Evolutionary conservation across 139 green algal genomes (phyloP).

Genomic region (Haematococcus sp.): DNA sequence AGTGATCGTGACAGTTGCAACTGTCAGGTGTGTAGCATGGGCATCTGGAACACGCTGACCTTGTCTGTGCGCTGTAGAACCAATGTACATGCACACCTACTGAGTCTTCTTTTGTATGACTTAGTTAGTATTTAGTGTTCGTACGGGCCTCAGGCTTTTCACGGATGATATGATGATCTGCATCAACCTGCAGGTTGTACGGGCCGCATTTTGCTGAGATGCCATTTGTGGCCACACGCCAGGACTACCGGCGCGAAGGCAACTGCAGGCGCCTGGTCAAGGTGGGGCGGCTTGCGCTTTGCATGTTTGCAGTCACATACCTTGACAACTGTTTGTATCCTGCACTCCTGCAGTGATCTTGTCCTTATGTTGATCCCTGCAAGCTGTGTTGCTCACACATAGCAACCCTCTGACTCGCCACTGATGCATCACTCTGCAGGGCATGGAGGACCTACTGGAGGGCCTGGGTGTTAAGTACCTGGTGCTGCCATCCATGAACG

Average conservation of each 20-base stretch:
- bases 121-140: background rate
- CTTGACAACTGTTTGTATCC: too few relatives aligned
- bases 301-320: too few relatives aligned
- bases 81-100: too few relatives aligned
- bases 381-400: too few relatives aligned
- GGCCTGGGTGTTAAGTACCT: constrained; percentile 47
- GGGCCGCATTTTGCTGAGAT: constrained; percentile 59
- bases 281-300: constrained; percentile 19
- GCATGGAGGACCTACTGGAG: constrained; percentile 46
- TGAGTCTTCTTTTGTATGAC: too few relatives aligned
- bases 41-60: too few relatives aligned
- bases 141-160: background rate
- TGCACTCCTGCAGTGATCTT: too few relatives aligned
- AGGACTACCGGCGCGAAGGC: constrained; percentile 56
- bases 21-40: too few relatives aligned
- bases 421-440: constrained; percentile 33
- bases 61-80: too few relatives aligned
- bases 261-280: constrained; percentile 63
- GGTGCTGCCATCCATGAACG: constrained; percentile 54
- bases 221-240: constrained; percentile 65
- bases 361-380: too few relatives aligned
- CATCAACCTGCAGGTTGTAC: constrained; percentile 38
- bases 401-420: too few relatives aligned
- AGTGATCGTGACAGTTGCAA: constrained; percentile 53
- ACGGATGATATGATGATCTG: background rate